Base-by-base conservation (phyloP, 768 basidiomycete genomes). In the Mycena olivaceomarginata region DNA sequence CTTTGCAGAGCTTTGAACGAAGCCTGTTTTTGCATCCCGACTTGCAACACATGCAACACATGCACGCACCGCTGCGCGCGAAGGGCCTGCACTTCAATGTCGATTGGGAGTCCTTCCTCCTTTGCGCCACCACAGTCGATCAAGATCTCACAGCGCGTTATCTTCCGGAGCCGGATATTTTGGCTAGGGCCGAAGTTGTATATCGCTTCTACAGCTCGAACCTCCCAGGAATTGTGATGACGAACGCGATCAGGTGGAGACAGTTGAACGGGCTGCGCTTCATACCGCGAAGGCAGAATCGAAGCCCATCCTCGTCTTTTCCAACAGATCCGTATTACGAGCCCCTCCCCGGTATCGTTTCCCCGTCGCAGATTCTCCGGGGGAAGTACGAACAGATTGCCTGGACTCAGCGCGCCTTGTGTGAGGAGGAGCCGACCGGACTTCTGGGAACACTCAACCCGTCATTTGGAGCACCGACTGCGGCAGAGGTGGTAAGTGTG, bases 381-480 rank as follows among this genome's bases (percentile, higher is more conserved):
- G 11, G 9, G 18, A 41, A 56, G n/a, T 60, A 70, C 60, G 78
- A 77, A 53, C 16, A 51, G n/a, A 51, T 79, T 16, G 75, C 78
- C 4, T 79, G 78, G 78, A 67, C 75, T 5, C 78, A 79, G 48
- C 75, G 78, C 43, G 75, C 62, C 7, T 48, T 73, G 7, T 74
- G 74, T 57, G 57, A 18, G 48, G 64, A 48, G 13, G 57, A 69
- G 46, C 75, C 75, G n/a, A 56, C 13, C 6, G 7, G 31, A 22
- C 18, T n/a, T n/a, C 53, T 79, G 2, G 18, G 67, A 18, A 56
- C 69, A 6, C 72, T 79, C 16, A 79, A 79, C 12, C 3, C 43
- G 31, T 70, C 78, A 5, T 65, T 79, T 4, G 78, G 78, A 25
- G 60, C 77, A 57, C 78, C 78, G n/a, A 77, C 72, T n/a, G 75